Conservation (phyloP, 305 asterid genomes). For the Nicotiana rustica region DNA sequence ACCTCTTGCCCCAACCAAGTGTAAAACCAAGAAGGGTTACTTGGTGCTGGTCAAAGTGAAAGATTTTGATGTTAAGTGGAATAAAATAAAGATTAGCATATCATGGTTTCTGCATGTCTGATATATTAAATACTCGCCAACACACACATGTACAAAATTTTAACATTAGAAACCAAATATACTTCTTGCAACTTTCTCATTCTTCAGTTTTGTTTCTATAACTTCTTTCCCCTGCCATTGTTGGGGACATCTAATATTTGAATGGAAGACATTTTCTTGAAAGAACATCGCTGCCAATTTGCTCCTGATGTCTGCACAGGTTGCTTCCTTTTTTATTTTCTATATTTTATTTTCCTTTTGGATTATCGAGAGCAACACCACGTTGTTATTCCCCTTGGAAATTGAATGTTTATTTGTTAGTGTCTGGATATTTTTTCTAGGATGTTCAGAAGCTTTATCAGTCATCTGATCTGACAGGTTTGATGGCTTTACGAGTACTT, state of each 20-base stretch:
- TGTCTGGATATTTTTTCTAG: slow-evolving; percentile 8
- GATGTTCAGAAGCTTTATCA: slow-evolving; percentile 20
- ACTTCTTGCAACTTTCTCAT: neutral
- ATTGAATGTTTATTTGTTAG: neutral
- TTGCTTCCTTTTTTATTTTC: neutral
- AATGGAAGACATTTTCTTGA: slow-evolving; percentile 28
- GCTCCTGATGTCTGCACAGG: slow-evolving; percentile 5
- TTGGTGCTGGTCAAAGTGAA: slow-evolving; percentile 19
- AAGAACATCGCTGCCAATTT: neutral
- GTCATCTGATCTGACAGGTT: slow-evolving; percentile 60
- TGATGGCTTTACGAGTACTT: slow-evolving; percentile 99
- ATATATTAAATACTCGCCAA: neutral
- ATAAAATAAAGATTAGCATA: neutral
- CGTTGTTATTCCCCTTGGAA: neutral
- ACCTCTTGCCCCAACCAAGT: neutral
- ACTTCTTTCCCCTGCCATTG: neutral
- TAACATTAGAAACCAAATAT: slow-evolving; percentile 20
- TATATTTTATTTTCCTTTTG: neutral
- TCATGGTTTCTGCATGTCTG: neutral
- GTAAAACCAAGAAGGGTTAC: neutral
- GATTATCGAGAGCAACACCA: neutral
- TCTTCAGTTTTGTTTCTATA: slow-evolving; percentile 20
- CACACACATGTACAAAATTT: neutral
- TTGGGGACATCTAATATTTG: slow-evolving; percentile 2
- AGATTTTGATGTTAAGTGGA: slow-evolving; percentile 18